phyloP scores from a whole-genome alignment of 768 basidiomycete species.

The Lactarius hengduanensis region DNA sequence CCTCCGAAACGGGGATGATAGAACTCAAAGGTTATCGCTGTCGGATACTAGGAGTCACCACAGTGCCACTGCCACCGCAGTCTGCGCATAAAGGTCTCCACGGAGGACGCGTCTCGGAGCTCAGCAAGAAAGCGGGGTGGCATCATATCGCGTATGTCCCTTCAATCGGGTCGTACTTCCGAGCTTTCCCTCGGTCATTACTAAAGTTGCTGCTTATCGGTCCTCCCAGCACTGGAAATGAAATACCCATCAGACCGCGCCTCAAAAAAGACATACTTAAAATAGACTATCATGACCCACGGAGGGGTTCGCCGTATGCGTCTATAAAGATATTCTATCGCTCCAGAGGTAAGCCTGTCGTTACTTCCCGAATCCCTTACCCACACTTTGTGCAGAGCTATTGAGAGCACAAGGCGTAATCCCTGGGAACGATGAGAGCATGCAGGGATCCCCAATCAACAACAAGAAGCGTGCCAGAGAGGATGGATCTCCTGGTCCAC shows the following conservation, averaged over 20 bases:
- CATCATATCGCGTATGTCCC: constrained; percentile 2
- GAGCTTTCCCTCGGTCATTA: not conserved
- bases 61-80: too few relatives aligned
- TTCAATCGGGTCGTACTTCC: not conserved
- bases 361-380: not conserved
- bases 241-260: not conserved
- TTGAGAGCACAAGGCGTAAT: constrained; percentile 22
- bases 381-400: constrained; percentile 5
- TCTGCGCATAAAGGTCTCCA: not conserved
- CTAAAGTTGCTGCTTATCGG: not conserved
- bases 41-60: not conserved
- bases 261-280: not conserved
- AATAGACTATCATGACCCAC: not conserved
- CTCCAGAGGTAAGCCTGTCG: not conserved
- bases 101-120: constrained; percentile 1
- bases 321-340: constrained; percentile 8
- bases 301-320: not conserved
- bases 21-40: constrained; percentile 6
- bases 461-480: constrained; percentile 13
- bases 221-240: not conserved
- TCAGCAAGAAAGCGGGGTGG: constrained; percentile 19
- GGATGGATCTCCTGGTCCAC: constrained; percentile 7
- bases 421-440: not conserved
- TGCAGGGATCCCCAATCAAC: not conserved
- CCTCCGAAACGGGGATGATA: constrained; percentile 11